Evolutionary conservation across 1,284 basidiomycete species (phyloP).

Genomic region (Tilletia setariae): DNA sequence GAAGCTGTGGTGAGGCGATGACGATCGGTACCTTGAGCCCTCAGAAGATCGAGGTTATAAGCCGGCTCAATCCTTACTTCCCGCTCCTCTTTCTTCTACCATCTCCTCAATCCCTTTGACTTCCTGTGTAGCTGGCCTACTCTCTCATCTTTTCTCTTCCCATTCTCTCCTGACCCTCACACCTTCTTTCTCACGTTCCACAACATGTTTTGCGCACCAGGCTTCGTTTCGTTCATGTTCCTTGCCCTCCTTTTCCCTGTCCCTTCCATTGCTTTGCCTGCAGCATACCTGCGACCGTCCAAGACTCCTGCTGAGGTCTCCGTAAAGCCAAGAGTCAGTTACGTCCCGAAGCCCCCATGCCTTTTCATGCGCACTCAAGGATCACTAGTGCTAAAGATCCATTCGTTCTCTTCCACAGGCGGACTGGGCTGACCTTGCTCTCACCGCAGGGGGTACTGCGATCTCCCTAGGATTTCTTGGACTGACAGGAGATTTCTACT

Average conservation of each 20-base stretch:
- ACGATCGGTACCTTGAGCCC: no score
- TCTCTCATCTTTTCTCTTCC: not conserved
- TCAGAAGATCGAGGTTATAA: no score
- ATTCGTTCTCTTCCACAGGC: not conserved
- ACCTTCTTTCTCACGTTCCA: not conserved
- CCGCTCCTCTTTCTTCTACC: not conserved
- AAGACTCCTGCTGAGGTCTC: no score
- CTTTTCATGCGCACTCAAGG: no score
- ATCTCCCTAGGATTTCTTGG: not conserved
- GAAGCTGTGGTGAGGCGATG: no score
- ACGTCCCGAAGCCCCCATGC: no score
- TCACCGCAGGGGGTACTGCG: not conserved
- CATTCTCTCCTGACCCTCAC: not conserved
- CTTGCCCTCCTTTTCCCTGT: no score
- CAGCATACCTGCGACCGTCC: no score
- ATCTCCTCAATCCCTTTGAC: not conserved
- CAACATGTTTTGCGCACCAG: not conserved
- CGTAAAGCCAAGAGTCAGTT: no score
- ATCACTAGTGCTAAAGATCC: no score
- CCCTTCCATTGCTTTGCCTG: no score
- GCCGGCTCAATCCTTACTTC: not conserved
- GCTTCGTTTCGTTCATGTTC: not conserved
- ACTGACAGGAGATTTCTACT: not conserved
- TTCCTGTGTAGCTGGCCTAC: no score
- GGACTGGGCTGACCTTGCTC: slow-evolving; percentile 3